Percentiles rank a stretch among this genome's conserved stretches.
These are phyloP conservation scores for Clonostachys rhizophaga DNA, from an alignment of 2,329 filamentous ascomycete species.

Conservation along the genomic window DNA sequence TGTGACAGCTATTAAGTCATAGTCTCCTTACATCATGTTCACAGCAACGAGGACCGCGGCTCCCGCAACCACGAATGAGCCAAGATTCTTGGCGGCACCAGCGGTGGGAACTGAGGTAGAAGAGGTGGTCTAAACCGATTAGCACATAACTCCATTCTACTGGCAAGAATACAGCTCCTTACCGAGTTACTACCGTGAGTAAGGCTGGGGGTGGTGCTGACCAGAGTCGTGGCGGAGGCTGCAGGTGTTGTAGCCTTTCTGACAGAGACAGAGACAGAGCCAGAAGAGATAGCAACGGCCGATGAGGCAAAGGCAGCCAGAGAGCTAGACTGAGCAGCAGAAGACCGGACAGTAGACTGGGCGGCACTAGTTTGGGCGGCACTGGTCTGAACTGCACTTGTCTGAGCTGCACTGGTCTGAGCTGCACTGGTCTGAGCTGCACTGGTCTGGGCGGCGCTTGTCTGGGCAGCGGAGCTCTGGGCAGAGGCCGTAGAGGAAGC, in stretches of 20 bases:
- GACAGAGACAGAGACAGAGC: too few species aligned
- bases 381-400: slow-evolving; percentile 1
- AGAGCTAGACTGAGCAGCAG: too few species aligned
- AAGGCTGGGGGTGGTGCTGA: slow-evolving; percentile 1
- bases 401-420: not conserved
- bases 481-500: not conserved
- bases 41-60: slow-evolving; percentile 2
- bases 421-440: not conserved
- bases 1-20: too few species aligned
- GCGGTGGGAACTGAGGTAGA: slow-evolving; percentile 1
- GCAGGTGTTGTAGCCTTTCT: too few species aligned
- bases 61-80: slow-evolving; percentile 5
- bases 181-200: slow-evolving; percentile 2
- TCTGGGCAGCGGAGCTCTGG: not conserved
- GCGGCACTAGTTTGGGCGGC: too few species aligned
- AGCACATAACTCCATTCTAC: too few species aligned
- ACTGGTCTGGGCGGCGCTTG: too few species aligned
- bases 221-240: not conserved
- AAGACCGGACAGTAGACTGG: too few species aligned
- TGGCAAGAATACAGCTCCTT: too few species aligned
- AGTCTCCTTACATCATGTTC: slow-evolving; percentile 8
- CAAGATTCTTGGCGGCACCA: slow-evolving; percentile 3
- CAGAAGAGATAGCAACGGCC: too few species aligned
- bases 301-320: too few species aligned
- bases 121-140: not conserved